Evolutionary conservation across 352 stramenopile genomes (phyloP).

Genomic region (Phytophthora fragariae): DNA sequence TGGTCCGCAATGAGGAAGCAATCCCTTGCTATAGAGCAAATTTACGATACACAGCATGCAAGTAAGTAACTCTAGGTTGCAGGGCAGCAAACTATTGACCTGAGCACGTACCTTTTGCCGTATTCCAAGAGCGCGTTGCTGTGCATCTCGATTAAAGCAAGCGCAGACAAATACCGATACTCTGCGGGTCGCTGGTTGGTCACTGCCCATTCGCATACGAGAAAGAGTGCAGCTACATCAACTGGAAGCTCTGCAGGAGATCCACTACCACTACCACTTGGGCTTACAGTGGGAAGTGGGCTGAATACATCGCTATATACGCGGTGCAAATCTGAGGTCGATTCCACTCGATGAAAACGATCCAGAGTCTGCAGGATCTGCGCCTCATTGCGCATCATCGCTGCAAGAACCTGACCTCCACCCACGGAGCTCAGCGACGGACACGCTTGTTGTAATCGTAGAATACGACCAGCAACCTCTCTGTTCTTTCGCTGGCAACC

Average conservation of each 20-base stretch:
- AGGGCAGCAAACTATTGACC: not conserved
- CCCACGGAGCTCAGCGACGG: constrained; percentile 36
- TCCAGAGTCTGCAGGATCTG: constrained; percentile 83
- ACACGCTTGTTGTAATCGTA: constrained; percentile 70
- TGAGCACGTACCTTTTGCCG: constrained; percentile 60
- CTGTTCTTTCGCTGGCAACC: constrained; percentile 57
- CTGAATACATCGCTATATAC: constrained; percentile 82
- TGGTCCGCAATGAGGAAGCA: constrained; percentile 47
- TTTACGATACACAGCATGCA: constrained; percentile 7
- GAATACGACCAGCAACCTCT: constrained; percentile 72
- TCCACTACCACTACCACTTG: constrained; percentile 20
- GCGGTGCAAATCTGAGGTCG: constrained; percentile 69
- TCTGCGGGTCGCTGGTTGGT: constrained; percentile 82
- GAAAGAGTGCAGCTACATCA: constrained; percentile 72
- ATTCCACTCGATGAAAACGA: constrained; percentile 82
- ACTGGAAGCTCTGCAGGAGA: constrained; percentile 57
- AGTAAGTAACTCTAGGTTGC: constrained; percentile 6
- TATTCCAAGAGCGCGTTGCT: constrained; percentile 68
- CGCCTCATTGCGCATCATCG: constrained; percentile 74
- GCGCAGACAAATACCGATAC: constrained; percentile 81
- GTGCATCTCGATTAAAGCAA: constrained; percentile 87
- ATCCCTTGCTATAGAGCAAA: constrained; percentile 45
- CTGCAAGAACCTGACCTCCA: constrained; percentile 39
- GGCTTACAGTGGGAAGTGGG: constrained; percentile 45
- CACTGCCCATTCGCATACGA: constrained; percentile 87